Base-by-base conservation (phyloP, 2,329 filamentous ascomycete species). In the Endothia cerciana region DNA sequence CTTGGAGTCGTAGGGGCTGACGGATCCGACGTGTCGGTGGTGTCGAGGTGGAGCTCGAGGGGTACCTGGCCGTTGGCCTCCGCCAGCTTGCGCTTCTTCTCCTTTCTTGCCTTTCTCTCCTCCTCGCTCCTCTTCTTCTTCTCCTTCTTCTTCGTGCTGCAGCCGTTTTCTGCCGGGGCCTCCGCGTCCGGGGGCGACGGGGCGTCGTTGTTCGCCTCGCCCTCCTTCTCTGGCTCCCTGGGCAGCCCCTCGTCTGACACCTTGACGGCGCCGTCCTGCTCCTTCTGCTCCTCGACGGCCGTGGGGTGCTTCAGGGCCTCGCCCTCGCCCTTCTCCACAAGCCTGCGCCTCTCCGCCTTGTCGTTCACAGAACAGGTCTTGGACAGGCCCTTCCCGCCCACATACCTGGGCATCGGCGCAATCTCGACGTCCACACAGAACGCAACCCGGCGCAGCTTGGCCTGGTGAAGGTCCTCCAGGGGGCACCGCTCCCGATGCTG, bases 341-440 rank as follows among this genome's bases (percentile, higher is more conserved):
- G 78, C 72, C 86, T 90, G 65, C 86, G 87, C 74, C 89, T 91
- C 28, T 86, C 81, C 67, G 83, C 85, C 73, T 85, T 85, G 67
- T 84, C 84, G 53, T 79, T 80, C 60, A 78, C 76, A 65, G 85
- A 85, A 53, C 80, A 78, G n/a, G 77, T 73, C 63, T 78, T 81
- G 59, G 73, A 74, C 65, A 70, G 58, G 11, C 83, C 77, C 7
- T 85, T 84, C 19, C 82, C 82, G 3, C 95, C 91, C 17, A 82
- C 79, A 71, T 96, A 95, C 71, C 87, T 89, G 30, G 94, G 92
- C 74, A 92, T 89, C 0, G 93, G 92, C 3, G 94, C 94, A 73
- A 99, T 97, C 77, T 99, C 95, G 4, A 99, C 94, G 74, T 99
- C 95, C 2, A 99, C 95, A 72, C 92, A 97, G 74, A 99, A 99